Evolutionary conservation across 108 stramenopile genomes (phyloP).

Genomic region (Parietichytrium sp.): DNA sequence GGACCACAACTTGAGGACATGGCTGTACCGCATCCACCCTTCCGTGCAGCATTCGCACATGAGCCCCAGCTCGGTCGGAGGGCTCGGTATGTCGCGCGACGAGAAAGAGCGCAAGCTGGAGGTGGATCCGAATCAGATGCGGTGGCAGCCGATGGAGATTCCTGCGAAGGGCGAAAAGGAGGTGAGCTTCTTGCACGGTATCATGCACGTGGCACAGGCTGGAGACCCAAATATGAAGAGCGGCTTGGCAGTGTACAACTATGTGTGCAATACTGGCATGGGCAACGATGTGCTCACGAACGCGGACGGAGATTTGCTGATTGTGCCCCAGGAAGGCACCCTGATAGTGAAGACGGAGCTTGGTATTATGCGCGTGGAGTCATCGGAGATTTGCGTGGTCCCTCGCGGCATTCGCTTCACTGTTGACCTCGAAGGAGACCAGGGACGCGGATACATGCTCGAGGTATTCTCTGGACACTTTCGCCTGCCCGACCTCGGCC

Average conservation of each 20-base stretch:
- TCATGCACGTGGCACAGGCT: slow-evolving; percentile 60
- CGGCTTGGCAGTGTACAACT: slow-evolving; percentile 78
- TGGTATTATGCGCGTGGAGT: slow-evolving; percentile 68
- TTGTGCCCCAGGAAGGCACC: slow-evolving; percentile 76
- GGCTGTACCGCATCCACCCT: slow-evolving; percentile 57
- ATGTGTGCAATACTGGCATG: slow-evolving; percentile 72
- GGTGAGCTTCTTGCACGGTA: slow-evolving; percentile 68
- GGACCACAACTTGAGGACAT: slow-evolving; percentile 66
- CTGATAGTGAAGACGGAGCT: slow-evolving; percentile 77
- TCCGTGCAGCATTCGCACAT: slow-evolving; percentile 45
- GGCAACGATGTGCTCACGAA: slow-evolving; percentile 56
- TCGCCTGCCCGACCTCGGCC: slow-evolving; percentile 81
- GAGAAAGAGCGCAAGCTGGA: slow-evolving; percentile 46
- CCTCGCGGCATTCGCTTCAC: slow-evolving; percentile 80
- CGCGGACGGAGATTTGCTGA: slow-evolving; percentile 85
- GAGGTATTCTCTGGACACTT: slow-evolving; percentile 85
- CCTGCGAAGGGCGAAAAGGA: slow-evolving; percentile 37
- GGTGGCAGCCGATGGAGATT: slow-evolving; percentile 74
- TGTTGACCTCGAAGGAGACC: slow-evolving; percentile 56
- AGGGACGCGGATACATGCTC: slow-evolving; percentile 79
- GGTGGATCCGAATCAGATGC: slow-evolving; percentile 73
- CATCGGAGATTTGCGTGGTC: slow-evolving; percentile 77
- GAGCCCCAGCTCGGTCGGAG: neutral
- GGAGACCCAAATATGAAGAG: slow-evolving; percentile 69
- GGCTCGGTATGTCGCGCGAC: neutral